Evolutionary conservation across 1,139 yeast genomes (phyloP).

Genomic region (Suhomyces bribrorum): DNA sequence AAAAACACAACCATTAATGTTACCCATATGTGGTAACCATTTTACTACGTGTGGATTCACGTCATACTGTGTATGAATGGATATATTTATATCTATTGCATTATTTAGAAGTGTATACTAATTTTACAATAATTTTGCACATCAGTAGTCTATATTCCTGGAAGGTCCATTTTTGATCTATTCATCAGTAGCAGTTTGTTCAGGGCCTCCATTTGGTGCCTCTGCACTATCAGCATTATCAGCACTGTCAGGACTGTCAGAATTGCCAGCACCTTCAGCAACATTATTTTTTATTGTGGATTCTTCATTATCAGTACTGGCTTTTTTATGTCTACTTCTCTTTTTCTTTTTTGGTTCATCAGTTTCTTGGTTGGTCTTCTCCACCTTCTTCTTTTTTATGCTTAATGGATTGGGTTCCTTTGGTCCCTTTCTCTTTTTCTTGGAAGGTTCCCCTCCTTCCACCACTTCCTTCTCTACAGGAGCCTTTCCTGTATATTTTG

Average conservation of each 20-base stretch:
- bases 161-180: background rate
- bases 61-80: background rate
- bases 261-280: background rate
- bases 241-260: background rate
- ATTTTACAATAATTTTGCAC: background rate
- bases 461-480: constrained; percentile 13
- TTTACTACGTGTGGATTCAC: background rate
- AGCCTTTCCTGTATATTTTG: constrained; percentile 37
- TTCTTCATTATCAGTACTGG: background rate
- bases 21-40: too few relatives aligned
- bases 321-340: constrained; percentile 33
- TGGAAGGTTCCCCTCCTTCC: constrained; percentile 18
- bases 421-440: constrained; percentile 64
- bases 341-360: constrained; percentile 13
- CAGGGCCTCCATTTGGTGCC: background rate
- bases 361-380: constrained; percentile 12
- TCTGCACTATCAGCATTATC: background rate
- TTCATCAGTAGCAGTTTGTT: background rate
- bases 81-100: background rate
- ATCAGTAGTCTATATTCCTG: background rate
- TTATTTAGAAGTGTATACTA: background rate
- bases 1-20: too few relatives aligned
- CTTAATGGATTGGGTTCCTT: constrained; percentile 84
- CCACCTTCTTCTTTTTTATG: constrained; percentile 63
- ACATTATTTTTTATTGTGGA: too few relatives aligned